These are phyloP conservation scores for Cucumis cinereus DNA, from an alignment of 306 rosid species.

Conservation along the genomic window DNA sequence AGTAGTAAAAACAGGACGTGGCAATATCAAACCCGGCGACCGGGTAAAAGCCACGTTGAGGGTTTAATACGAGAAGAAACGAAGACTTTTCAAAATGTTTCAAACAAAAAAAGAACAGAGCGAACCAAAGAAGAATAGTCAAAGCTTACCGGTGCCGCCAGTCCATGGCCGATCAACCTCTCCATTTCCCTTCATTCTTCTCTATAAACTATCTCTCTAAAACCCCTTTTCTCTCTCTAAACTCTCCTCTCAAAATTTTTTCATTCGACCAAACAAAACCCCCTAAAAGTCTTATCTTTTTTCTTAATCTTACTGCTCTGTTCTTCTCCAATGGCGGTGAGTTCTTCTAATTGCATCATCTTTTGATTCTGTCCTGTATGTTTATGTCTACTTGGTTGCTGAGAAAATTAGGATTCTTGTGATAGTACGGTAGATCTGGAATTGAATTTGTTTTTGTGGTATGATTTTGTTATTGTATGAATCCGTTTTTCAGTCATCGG, in stretches of 20 bases:
- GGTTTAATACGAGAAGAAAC: neutral
- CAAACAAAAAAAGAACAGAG: neutral
- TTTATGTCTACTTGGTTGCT: neutral
- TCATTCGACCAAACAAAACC: neutral
- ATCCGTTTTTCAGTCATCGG: too few species aligned
- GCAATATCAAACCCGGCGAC: neutral
- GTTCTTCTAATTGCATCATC: neutral
- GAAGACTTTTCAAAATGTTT: slow-evolving; percentile 1
- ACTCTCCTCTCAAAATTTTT: neutral
- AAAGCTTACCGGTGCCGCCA: neutral
- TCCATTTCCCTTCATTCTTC: neutral
- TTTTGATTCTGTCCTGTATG: neutral
- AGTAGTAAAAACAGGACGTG: neutral
- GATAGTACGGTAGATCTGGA: neutral
- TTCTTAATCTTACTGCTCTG: neutral
- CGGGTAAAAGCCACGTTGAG: neutral
- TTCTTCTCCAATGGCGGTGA: neutral
- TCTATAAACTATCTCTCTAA: neutral
- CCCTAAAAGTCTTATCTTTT: neutral
- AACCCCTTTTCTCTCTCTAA: neutral
- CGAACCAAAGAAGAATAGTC: neutral
- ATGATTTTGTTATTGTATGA: neutral
- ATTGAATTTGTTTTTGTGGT: too few species aligned
- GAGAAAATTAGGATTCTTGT: neutral
- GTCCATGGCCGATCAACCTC: neutral